Conservation (phyloP, 2,329 filamentous ascomycete species). For the Aureobasidium sp. region DNA sequence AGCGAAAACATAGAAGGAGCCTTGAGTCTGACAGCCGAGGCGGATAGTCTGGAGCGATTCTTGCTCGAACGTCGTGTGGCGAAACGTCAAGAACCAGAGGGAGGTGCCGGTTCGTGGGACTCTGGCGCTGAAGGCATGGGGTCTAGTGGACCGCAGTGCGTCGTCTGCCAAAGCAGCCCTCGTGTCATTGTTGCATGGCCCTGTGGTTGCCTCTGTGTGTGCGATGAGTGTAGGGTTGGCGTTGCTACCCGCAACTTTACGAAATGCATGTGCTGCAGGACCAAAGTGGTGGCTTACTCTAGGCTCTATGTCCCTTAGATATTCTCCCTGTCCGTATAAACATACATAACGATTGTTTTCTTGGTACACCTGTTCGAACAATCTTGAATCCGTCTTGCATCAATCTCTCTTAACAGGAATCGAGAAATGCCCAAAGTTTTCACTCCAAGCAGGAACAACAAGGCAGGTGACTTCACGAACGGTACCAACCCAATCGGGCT, state of each 20-base stretch:
- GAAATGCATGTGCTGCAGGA: constrained; percentile 87
- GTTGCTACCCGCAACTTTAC: constrained; percentile 96
- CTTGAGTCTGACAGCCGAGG: constrained; percentile 44
- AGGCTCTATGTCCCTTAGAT: constrained; percentile 70
- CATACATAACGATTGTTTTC: neutral
- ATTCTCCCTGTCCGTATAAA: neutral
- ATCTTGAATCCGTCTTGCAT: too few relatives aligned
- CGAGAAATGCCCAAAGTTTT: too few relatives aligned
- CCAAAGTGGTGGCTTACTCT: constrained; percentile 81
- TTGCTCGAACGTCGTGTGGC: constrained; percentile 46
- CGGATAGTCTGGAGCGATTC: constrained; percentile 49
- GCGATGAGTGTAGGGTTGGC: constrained; percentile 88
- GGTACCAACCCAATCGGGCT: neutral
- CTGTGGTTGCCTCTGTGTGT: constrained; percentile 86
- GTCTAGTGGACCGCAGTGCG: constrained; percentile 70
- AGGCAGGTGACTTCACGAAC: neutral
- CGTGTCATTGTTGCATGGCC: constrained; percentile 93
- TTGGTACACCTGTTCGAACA: too few relatives aligned
- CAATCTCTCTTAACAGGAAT: neutral
- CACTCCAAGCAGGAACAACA: too few relatives aligned
- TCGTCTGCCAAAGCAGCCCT: constrained; percentile 81
- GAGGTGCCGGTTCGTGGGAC: constrained; percentile 47
- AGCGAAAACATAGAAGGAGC: constrained; percentile 30
- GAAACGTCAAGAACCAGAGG: constrained; percentile 30
- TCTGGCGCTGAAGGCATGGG: constrained; percentile 66